A percentile compares a stretch with the other conserved stretches of the same genome.
These are phyloP conservation scores for Penicillium janthinellum DNA, from an alignment of 2,329 filamentous ascomycete species.

Conservation along the genomic window DNA sequence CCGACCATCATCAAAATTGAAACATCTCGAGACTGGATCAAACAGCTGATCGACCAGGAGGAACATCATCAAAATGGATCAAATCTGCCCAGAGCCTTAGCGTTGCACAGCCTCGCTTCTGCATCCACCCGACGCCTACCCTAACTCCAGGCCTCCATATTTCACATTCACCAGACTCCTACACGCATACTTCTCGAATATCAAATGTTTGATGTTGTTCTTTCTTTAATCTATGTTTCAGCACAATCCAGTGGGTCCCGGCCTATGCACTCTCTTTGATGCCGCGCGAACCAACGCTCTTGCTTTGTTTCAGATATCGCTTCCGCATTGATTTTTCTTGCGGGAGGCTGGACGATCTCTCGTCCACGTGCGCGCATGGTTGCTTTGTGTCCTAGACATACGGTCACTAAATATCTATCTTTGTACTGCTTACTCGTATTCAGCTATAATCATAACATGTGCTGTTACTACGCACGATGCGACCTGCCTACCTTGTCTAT, in stretches of 20 bases:
- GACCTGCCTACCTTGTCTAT: neutral
- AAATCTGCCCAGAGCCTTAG: constrained; percentile 6
- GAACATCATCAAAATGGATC: constrained; percentile 10
- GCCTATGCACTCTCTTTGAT: neutral
- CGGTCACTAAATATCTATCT: neutral
- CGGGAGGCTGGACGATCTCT: neutral
- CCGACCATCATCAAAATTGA: neutral
- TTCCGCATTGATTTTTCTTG: neutral
- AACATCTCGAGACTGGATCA: neutral
- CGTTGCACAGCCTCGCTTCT: constrained; percentile 19
- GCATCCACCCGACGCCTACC: neutral
- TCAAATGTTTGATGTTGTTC: neutral
- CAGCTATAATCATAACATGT: neutral
- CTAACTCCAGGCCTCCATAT: neutral
- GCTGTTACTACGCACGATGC: neutral
- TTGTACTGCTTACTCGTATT: neutral
- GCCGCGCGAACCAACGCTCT: neutral
- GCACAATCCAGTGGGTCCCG: neutral
- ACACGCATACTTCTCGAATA: neutral
- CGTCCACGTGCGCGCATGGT: neutral
- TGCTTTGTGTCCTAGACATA: neutral
- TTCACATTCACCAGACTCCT: neutral
- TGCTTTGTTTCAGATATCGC: constrained; percentile 2
- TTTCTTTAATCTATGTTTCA: neutral
- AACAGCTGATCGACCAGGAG: constrained; percentile 9